These are phyloP conservation scores for Sporothrix protearum DNA, from an alignment of 2,329 filamentous ascomycete genomes.

Conservation along the genomic window DNA sequence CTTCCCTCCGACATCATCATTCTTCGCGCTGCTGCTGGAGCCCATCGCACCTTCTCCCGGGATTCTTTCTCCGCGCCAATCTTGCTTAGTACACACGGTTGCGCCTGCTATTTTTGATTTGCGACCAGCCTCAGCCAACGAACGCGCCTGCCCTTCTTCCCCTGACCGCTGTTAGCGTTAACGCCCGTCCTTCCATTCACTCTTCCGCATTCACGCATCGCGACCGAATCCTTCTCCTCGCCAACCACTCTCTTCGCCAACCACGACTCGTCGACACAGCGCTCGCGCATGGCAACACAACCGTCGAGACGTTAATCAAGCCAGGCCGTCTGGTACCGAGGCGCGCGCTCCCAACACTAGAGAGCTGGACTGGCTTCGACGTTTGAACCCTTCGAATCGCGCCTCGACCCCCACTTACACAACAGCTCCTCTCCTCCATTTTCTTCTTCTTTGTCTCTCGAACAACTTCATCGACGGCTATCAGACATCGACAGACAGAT, in stretches of 20 bases:
- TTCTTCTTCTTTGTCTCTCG: not conserved
- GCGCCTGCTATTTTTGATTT: constrained; percentile 10
- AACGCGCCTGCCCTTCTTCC: constrained; percentile 14
- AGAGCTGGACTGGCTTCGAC: not conserved
- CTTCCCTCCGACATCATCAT: not conserved
- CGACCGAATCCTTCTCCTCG: not conserved
- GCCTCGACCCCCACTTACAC: not conserved
- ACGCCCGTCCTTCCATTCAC: not conserved
- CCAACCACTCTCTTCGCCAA: constrained; percentile 2
- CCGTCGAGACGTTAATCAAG: not conserved
- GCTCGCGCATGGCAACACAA: constrained; percentile 4
- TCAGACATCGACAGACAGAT: not conserved
- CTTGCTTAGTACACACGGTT: not conserved
- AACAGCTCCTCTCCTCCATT: not conserved
- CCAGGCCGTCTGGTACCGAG: not conserved
- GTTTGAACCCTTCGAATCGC: not conserved
- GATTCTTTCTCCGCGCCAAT: not conserved
- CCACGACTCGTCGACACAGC: not conserved
- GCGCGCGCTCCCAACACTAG: not conserved
- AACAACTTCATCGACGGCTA: not conserved
- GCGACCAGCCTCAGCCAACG: not conserved
- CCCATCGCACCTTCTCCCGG: constrained; percentile 8
- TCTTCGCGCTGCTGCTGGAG: not conserved
- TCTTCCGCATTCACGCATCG: not conserved
- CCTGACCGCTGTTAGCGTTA: not conserved